Conservation (phyloP, 352 stramenopile species). For the Globisporangium acanthophoron region DNA sequence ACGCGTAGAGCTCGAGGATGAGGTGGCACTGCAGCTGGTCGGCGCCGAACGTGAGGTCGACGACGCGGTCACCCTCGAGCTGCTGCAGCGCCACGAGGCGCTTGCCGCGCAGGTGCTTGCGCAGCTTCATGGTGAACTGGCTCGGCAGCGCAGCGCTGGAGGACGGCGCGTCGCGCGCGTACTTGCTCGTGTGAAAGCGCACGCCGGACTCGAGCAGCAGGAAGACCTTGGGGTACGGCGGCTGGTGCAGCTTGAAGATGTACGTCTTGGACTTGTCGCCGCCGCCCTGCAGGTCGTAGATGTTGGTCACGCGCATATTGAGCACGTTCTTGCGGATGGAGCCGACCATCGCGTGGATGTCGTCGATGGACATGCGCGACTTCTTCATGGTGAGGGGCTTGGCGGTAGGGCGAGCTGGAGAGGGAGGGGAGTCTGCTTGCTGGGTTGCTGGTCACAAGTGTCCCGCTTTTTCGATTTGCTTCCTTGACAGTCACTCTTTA, state of each 20-base stretch:
- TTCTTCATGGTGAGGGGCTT: conserved; percentile 55
- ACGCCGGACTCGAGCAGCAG: conserved; percentile 95
- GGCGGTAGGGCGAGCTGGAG: too few species aligned
- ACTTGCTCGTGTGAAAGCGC: conserved; percentile 95
- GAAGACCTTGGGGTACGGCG: conserved; percentile 89
- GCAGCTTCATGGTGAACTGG: conserved; percentile 97
- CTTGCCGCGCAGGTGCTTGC: conserved; percentile 95
- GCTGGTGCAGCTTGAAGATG: conserved; percentile 90
- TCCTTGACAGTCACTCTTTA: too few species aligned
- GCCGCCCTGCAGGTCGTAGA: conserved; percentile 90
- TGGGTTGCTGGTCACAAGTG: too few species aligned
- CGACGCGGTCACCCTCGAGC: conserved; percentile 94
- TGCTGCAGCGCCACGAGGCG: conserved; percentile 91
- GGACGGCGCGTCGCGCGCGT: conserved; percentile 58
- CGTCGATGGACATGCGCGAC: conserved; percentile 84
- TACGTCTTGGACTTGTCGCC: conserved; percentile 88
- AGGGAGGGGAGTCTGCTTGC: too few species aligned
- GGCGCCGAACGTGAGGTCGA: conserved; percentile 95
- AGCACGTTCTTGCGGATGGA: conserved; percentile 82
- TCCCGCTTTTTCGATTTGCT: too few species aligned
- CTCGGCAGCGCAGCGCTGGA: conserved; percentile 78
- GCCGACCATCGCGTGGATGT: conserved; percentile 85
- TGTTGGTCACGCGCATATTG: conserved; percentile 94
- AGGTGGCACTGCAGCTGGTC: conserved; percentile 89
- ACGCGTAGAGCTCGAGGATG: conserved; percentile 97